A percentile compares a stretch with the other conserved stretches of the same genome.
Evolutionary conservation across 306 rosid species (phyloP).

Genomic region (Abrus pulchellus): DNA sequence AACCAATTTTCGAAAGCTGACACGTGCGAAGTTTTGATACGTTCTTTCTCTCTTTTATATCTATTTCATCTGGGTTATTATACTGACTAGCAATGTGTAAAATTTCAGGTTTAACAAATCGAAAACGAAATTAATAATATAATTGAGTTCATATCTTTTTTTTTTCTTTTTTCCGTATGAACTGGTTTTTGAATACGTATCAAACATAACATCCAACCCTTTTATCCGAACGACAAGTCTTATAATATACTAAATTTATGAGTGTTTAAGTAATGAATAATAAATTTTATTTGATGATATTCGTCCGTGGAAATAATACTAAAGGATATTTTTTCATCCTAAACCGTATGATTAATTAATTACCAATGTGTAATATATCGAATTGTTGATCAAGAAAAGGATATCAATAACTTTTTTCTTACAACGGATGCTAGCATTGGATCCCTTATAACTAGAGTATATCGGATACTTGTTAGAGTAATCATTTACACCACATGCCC

Average conservation of each 20-base stretch:
- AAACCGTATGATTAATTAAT: not conserved
- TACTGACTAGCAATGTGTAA: not conserved
- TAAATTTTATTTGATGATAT: not conserved
- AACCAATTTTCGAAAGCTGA: not conserved
- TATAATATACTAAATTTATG: not conserved
- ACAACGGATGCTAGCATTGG: conserved; percentile 46
- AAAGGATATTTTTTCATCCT: not conserved
- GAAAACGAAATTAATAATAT: not conserved
- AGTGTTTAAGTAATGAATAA: not conserved
- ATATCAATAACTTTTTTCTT: not conserved
- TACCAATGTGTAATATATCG: not conserved
- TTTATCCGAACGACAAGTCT: not conserved
- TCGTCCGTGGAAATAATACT: not conserved
- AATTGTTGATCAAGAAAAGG: not conserved
- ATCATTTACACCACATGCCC: conserved; percentile 22
- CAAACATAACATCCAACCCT: not conserved
- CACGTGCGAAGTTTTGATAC: not conserved
- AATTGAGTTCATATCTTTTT: not conserved
- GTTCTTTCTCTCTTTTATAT: not conserved
- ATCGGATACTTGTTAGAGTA: not conserved
- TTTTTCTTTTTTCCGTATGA: not conserved
- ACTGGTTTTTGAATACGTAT: no score
- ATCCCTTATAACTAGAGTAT: conserved; percentile 24
- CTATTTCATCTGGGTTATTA: not conserved
- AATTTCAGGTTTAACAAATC: not conserved